phyloP scores from a whole-genome alignment of 805 yeast genomes.

The Zygosaccharomyces siamensis region DNA sequence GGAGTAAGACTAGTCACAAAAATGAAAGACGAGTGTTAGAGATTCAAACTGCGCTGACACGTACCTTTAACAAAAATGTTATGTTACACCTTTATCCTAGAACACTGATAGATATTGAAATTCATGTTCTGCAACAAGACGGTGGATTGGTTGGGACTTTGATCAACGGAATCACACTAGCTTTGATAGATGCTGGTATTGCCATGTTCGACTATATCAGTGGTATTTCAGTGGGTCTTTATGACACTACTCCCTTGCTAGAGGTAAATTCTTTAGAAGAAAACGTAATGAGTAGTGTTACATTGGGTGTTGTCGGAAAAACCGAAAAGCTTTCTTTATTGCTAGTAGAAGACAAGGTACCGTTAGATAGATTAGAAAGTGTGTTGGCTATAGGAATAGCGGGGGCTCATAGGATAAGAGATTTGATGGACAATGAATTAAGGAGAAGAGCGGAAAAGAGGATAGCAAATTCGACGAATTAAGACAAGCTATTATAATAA shows the following conservation, averaged over 20 bases:
- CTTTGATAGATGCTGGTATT: slow-evolving; percentile 90
- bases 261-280: slow-evolving; percentile 84
- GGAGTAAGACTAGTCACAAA: slow-evolving; percentile 58
- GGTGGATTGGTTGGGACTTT: slow-evolving; percentile 82
- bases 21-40: slow-evolving; percentile 70
- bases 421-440: slow-evolving; percentile 80
- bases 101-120: slow-evolving; percentile 67
- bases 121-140: slow-evolving; percentile 81
- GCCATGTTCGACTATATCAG: slow-evolving; percentile 89
- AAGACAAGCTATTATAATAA: background rate
- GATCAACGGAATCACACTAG: slow-evolving; percentile 81
- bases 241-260: slow-evolving; percentile 70
- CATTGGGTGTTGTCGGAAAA: slow-evolving; percentile 80
- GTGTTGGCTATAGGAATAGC: slow-evolving; percentile 78
- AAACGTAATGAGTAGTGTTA: slow-evolving; percentile 70
- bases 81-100: slow-evolving; percentile 74
- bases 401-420: slow-evolving; percentile 78
- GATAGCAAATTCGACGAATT: slow-evolving; percentile 38
- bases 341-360: slow-evolving; percentile 76
- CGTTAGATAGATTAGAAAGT: slow-evolving; percentile 72
- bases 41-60: slow-evolving; percentile 57
- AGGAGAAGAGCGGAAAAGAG: slow-evolving; percentile 67
- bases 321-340: slow-evolving; percentile 73
- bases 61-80: slow-evolving; percentile 71
- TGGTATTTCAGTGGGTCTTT: slow-evolving; percentile 73